Evolutionary conservation across 169 alveolate species (phyloP).

Genomic region (Plasmodium relictum): DNA sequence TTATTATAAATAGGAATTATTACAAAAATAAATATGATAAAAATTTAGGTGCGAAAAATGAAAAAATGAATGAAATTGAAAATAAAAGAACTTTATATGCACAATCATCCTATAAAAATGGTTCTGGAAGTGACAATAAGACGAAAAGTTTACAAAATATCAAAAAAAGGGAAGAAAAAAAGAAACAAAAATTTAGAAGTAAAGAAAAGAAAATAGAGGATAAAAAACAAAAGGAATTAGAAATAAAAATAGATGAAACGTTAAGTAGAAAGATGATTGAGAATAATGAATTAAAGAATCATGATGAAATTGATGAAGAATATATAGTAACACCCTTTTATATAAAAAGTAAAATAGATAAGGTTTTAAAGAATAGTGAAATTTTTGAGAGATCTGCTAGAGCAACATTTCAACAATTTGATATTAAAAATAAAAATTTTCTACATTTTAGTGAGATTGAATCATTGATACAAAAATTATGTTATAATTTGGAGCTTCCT

Average conservation of each 20-base stretch:
- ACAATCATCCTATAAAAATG: constrained; percentile 4
- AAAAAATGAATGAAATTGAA: constrained; percentile 3
- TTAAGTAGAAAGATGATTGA: constrained; percentile 65
- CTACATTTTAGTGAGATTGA: constrained; percentile 74
- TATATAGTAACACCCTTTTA: constrained; percentile 71
- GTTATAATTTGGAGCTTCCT: constrained; percentile 69
- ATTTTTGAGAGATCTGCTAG: constrained; percentile 72
- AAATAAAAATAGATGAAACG: constrained; percentile 43
- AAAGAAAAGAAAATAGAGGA: constrained; percentile 4
- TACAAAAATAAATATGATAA: constrained; percentile 20
- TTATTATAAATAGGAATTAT: constrained; percentile 9
- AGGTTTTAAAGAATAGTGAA: constrained; percentile 70
- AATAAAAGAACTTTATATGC: neutral
- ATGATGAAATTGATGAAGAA: constrained; percentile 60
- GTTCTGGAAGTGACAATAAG: constrained; percentile 4
- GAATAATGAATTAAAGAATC: constrained; percentile 71
- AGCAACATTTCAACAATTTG: constrained; percentile 77
- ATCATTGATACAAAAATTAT: constrained; percentile 66
- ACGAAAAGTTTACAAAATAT: neutral
- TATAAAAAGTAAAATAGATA: constrained; percentile 76
- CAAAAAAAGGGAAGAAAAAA: constrained; percentile 2
- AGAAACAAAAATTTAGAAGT: neutral
- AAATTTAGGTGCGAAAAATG: constrained; percentile 9
- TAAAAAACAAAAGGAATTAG: constrained; percentile 12
- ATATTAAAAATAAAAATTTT: constrained; percentile 68